Percentiles rank a stretch among this genome's conserved stretches.
These are phyloP conservation scores for Erodium moschatum DNA, from an alignment of 441 rosid species.

Conservation along the genomic window DNA sequence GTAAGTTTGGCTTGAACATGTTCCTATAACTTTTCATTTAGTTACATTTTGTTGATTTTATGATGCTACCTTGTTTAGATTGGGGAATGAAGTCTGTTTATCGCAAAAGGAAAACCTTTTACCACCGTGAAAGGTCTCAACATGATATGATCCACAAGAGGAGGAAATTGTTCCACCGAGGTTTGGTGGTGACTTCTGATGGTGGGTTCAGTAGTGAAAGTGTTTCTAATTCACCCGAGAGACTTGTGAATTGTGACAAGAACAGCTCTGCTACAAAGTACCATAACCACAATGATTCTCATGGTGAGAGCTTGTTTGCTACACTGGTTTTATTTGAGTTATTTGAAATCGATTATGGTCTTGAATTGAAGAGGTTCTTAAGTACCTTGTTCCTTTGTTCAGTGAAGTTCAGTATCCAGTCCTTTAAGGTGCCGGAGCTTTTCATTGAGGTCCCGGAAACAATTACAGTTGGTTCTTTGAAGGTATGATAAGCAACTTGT, in stretches of 20 bases:
- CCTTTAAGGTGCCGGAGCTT: slow-evolving; percentile 59
- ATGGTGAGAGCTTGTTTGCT: slow-evolving; percentile 22
- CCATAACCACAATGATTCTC: slow-evolving; percentile 27
- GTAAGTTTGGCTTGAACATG: slow-evolving; percentile 26
- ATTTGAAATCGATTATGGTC: not conserved
- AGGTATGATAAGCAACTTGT: slow-evolving; percentile 31
- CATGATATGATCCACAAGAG: slow-evolving; percentile 32
- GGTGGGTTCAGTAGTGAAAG: slow-evolving; percentile 53
- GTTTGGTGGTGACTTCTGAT: slow-evolving; percentile 44
- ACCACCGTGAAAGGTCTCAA: slow-evolving; percentile 19
- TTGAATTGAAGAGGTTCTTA: slow-evolving; percentile 18
- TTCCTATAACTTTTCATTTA: not conserved
- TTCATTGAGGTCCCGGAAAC: slow-evolving; percentile 54
- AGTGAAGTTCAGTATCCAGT: slow-evolving; percentile 63
- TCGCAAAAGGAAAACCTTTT: slow-evolving; percentile 38
- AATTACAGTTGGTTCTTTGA: slow-evolving; percentile 54
- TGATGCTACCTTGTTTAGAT: slow-evolving; percentile 24
- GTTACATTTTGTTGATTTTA: not conserved
- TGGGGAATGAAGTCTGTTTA: slow-evolving; percentile 34
- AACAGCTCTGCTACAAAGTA: slow-evolving; percentile 3
- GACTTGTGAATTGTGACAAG: slow-evolving; percentile 22
- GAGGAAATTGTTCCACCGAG: slow-evolving; percentile 37
- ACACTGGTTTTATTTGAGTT: slow-evolving; percentile 3
- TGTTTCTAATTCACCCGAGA: slow-evolving; percentile 50
- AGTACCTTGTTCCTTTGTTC: slow-evolving; percentile 25